Percentiles rank a stretch among this genome's conserved stretches.
These are phyloP conservation scores for Cladosporium sphaerospermum DNA, from an alignment of 2,329 filamentous ascomycete species.

Conservation along the genomic window DNA sequence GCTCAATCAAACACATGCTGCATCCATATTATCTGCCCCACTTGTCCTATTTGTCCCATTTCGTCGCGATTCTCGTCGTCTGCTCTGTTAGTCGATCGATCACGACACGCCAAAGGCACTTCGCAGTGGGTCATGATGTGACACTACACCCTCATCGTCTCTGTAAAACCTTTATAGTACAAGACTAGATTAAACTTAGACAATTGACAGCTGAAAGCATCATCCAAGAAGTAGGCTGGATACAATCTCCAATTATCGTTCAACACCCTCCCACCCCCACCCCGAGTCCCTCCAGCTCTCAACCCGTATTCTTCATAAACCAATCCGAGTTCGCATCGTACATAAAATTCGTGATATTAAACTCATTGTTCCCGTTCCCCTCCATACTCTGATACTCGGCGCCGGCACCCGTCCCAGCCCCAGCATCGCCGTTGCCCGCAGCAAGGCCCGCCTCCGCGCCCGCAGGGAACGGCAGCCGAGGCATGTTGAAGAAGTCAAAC, in stretches of 20 bases:
- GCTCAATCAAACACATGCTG: too few species aligned
- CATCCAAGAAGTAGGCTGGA: too few species aligned
- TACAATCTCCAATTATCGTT: too few species aligned
- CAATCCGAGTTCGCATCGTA: conserved; percentile 68
- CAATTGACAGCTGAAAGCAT: too few species aligned
- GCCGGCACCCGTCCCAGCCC: neutral
- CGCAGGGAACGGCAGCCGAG: conserved; percentile 52
- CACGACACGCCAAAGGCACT: too few species aligned
- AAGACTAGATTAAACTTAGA: too few species aligned
- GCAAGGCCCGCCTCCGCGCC: conserved; percentile 3
- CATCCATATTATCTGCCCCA: too few species aligned
- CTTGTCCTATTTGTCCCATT: neutral
- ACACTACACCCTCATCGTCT: too few species aligned
- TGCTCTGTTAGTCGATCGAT: neutral
- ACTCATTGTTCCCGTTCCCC: conserved; percentile 48
- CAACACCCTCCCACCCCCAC: too few species aligned
- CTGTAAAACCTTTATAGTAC: too few species aligned
- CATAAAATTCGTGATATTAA: conserved; percentile 74
- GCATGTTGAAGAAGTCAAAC: conserved; percentile 92
- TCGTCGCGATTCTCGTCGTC: neutral
- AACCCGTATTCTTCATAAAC: conserved; percentile 36
- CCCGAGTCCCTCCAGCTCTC: neutral
- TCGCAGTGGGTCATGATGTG: too few species aligned
- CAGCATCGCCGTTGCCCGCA: conserved; percentile 12
- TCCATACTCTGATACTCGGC: conserved; percentile 19